Conservation (phyloP, 192 early-diverging fungal species). For the Backusella morwellensis region DNA sequence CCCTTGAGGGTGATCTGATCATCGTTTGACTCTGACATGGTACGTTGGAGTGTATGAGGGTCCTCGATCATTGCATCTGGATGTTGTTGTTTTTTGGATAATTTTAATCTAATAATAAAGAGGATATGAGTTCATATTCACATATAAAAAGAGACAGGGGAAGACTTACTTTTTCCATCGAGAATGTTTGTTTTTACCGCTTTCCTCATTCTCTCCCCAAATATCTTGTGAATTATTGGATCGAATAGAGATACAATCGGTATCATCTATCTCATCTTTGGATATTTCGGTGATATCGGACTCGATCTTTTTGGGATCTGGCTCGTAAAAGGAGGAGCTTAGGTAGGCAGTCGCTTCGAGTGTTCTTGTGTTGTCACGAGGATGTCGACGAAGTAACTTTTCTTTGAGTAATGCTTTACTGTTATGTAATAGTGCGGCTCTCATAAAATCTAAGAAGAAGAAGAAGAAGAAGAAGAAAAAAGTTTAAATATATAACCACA, state of each 20-base stretch:
- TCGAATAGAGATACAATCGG: not conserved
- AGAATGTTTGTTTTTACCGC: not conserved
- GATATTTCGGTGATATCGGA: slow-evolving; percentile 5
- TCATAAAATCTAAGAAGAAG: slow-evolving; percentile 23
- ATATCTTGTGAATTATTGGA: slow-evolving; percentile 6
- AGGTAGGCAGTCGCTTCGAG: not conserved
- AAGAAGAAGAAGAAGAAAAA: too few species aligned
- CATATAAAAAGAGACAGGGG: not conserved
- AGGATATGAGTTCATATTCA: not conserved
- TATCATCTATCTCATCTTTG: not conserved
- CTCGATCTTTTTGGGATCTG: not conserved
- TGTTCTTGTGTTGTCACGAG: slow-evolving; percentile 12
- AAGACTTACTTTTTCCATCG: not conserved
- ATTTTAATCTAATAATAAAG: not conserved
- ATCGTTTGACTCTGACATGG: not conserved
- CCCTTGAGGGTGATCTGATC: slow-evolving; percentile 23
- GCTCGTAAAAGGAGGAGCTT: not conserved
- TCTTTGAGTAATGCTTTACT: slow-evolving; percentile 32
- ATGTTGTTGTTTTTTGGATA: not conserved
- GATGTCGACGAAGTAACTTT: slow-evolving; percentile 36
- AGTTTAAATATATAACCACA: too few species aligned
- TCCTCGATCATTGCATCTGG: not conserved
- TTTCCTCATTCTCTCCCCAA: not conserved
- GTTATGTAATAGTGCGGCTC: slow-evolving; percentile 36
- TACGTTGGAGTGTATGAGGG: not conserved